Conservation (phyloP, 257 asterid genomes). For the Penstemon davidsonii region DNA sequence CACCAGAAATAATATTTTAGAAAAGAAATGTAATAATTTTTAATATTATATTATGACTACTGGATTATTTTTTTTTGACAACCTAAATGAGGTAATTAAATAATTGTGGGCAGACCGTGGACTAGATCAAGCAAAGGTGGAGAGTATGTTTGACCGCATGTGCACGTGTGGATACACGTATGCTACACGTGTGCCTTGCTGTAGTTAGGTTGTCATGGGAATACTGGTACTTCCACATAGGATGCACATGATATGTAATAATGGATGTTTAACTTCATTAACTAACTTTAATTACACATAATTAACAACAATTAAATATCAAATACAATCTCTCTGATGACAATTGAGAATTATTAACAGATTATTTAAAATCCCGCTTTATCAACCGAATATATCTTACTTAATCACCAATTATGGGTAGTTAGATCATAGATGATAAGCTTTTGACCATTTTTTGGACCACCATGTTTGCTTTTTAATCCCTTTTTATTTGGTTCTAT, state of each 20-base stretch:
- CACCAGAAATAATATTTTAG: too few species aligned
- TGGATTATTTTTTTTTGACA: background rate
- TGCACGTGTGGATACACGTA: constrained; percentile 48
- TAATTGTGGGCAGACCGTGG: constrained; percentile 22
- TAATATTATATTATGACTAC: too few species aligned
- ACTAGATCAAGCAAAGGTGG: constrained; percentile 31
- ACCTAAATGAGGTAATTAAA: constrained; percentile 4
- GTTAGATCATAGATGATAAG: too few species aligned
- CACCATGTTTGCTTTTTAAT: background rate
- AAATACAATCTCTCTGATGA: background rate
- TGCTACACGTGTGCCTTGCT: constrained; percentile 48
- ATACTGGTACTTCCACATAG: constrained; percentile 48
- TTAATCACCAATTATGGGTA: too few species aligned
- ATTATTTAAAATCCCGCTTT: background rate
- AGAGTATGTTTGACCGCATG: constrained; percentile 37
- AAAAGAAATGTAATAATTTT: too few species aligned
- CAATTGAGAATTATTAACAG: background rate
- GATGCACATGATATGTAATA: constrained; percentile 53
- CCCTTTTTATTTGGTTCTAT: background rate
- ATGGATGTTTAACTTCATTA: constrained; percentile 36
- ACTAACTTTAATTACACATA: constrained; percentile 23
- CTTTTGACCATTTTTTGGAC: too few species aligned
- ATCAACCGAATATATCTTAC: too few species aligned
- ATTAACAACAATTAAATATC: background rate
- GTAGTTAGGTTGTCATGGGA: constrained; percentile 40